phyloP scores from a whole-genome alignment of 2,329 filamentous ascomycete genomes.

The Akanthomyces muscarius region DNA sequence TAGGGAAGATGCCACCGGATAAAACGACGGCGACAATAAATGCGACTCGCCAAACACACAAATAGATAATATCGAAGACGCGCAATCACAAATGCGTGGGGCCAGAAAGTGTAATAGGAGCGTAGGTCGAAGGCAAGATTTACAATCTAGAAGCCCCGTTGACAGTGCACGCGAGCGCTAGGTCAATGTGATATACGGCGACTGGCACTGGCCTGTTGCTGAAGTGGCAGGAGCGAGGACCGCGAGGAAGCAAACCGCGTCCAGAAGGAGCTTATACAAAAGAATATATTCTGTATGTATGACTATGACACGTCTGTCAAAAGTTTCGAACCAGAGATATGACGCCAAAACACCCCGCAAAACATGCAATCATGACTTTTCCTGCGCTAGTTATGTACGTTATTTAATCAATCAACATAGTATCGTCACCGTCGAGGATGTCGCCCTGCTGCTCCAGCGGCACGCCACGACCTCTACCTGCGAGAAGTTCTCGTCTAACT shows the following conservation, averaged over 20 bases:
- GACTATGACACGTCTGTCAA: background rate
- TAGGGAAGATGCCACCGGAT: background rate
- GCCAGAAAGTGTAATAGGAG: background rate
- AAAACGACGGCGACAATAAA: background rate
- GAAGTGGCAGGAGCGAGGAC: background rate
- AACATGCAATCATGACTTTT: constrained; percentile 18
- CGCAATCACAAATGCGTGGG: background rate
- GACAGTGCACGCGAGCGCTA: background rate
- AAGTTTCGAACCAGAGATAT: background rate
- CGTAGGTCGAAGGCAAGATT: background rate
- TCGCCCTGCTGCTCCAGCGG: constrained; percentile 52
- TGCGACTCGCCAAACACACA: background rate
- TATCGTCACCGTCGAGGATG: constrained; percentile 75
- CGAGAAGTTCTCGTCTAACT: constrained; percentile 81
- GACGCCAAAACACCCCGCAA: constrained; percentile 19
- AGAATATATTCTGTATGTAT: constrained; percentile 7
- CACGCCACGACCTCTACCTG: constrained; percentile 80
- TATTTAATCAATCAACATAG: constrained; percentile 68
- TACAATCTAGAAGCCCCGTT: background rate
- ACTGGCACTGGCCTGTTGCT: too few species aligned
- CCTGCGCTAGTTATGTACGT: constrained; percentile 1
- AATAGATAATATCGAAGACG: background rate
- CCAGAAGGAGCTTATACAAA: constrained; percentile 5
- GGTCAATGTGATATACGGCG: background rate
- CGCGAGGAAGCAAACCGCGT: background rate